Conservation (phyloP, 805 yeast genomes). For the Cyberlindnera euphorbiiphila region DNA sequence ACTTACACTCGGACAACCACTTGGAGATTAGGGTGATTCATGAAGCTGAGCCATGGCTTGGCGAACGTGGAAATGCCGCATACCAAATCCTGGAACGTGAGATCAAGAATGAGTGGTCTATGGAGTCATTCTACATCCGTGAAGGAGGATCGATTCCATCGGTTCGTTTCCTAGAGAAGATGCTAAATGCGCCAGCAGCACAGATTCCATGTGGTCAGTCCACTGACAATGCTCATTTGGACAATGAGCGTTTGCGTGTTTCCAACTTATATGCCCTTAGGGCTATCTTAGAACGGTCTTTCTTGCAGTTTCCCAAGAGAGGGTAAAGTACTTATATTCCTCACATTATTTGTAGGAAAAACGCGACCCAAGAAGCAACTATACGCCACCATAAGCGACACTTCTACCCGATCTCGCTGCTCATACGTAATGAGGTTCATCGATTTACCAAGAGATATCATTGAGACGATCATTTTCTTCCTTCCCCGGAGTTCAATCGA, state of each 20-base stretch:
- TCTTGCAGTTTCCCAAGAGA: conserved; percentile 23
- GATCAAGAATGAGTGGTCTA: conserved; percentile 67
- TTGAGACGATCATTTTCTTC: conserved; percentile 32
- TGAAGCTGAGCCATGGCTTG: conserved; percentile 96
- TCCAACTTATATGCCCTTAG: conserved; percentile 74
- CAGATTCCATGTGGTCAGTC: conserved; percentile 97
- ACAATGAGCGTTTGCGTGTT: conserved; percentile 80
- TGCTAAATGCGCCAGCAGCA: conserved; percentile 83
- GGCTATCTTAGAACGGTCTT: conserved; percentile 42
- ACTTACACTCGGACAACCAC: conserved; percentile 56
- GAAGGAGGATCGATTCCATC: conserved; percentile 98
- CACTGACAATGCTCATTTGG: conserved; percentile 89
- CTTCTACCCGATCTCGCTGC: too few relatives aligned
- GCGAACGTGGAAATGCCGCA: conserved; percentile 73
- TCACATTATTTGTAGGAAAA: too few relatives aligned
- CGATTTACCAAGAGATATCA: conserved; percentile 31
- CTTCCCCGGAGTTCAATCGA: conserved; percentile 34
- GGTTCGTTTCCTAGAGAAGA: conserved; percentile 76
- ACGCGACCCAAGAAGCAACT: not conserved
- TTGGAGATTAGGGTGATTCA: conserved; percentile 60
- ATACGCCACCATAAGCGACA: not conserved
- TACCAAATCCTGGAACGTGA: conserved; percentile 64
- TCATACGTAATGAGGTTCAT: not conserved
- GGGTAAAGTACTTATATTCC: not conserved
- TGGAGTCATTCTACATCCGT: conserved; percentile 79